phyloP scores from a whole-genome alignment of 2,329 filamentous ascomycete genomes.

The Pyricularia sp. region DNA sequence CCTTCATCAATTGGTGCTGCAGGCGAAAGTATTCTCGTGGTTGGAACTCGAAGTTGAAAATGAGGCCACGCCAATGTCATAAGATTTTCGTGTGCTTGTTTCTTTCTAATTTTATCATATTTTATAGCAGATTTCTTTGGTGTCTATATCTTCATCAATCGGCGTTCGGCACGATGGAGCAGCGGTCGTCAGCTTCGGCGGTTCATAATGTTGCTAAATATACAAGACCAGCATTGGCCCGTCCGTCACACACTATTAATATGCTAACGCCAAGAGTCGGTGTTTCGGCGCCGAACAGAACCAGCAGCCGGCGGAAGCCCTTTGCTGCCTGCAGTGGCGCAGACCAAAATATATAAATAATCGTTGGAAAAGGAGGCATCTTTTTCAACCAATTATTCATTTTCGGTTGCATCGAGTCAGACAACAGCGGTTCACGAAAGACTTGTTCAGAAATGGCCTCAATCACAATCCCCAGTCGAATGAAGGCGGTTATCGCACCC shows the following conservation, averaged over 20 bases:
- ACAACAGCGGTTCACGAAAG: not conserved
- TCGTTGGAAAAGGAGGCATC: not conserved
- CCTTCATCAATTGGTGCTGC: not conserved
- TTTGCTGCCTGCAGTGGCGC: not conserved
- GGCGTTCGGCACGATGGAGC: not conserved
- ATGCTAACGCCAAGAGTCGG: not conserved
- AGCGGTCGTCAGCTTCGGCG: not conserved
- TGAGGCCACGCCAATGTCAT: not conserved
- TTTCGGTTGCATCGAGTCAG: not conserved
- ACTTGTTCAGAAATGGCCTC: not conserved
- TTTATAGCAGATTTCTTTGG: not conserved
- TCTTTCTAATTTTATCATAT: not conserved
- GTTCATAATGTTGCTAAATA: too few relatives aligned
- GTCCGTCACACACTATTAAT: not conserved
- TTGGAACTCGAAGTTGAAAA: not conserved
- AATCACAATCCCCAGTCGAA: constrained; percentile 14
- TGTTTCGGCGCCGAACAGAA: not conserved
- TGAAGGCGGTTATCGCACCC: constrained; percentile 29
- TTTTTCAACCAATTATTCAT: not conserved
- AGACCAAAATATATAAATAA: not conserved
- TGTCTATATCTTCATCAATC: not conserved
- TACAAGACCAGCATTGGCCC: not conserved
- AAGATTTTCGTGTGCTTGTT: not conserved
- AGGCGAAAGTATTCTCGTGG: not conserved
- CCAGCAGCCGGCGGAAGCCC: not conserved